Conservation (phyloP, 2,329 filamentous ascomycete genomes). For the Alternaria gaisen region DNA sequence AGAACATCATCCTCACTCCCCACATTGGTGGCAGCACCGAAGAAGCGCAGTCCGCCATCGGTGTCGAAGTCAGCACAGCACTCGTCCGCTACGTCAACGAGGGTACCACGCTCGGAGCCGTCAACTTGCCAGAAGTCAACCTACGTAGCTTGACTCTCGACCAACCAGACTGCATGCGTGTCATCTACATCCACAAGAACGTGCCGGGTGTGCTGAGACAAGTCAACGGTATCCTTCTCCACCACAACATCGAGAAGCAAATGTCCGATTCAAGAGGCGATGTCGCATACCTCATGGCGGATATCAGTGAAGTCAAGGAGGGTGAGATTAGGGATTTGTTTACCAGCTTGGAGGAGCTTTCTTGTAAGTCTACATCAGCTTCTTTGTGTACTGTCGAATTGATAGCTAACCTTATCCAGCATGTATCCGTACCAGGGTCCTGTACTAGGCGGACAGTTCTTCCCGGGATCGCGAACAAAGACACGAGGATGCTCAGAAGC, state of each 20-base stretch:
- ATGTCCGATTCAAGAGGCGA: constrained; percentile 96
- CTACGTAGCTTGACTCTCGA: constrained; percentile 90
- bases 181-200: constrained; percentile 97
- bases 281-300: constrained; percentile 95
- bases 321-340: constrained; percentile 86
- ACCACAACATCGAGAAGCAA: constrained; percentile 99
- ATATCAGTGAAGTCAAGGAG: constrained; percentile 86
- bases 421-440: constrained; percentile 59
- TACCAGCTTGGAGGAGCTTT: constrained; percentile 80
- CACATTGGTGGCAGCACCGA: constrained; percentile 98
- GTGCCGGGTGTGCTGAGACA: constrained; percentile 92
- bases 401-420: constrained; percentile 17
- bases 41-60: constrained; percentile 95
- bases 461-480: not conserved
- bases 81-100: constrained; percentile 96
- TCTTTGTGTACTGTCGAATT: not conserved
- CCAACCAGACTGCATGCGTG: constrained; percentile 86
- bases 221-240: constrained; percentile 92
- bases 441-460: constrained; percentile 48
- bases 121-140: constrained; percentile 95
- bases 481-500: not conserved
- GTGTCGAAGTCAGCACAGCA: constrained; percentile 87
- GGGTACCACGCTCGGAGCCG: constrained; percentile 87
- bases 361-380: constrained; percentile 66
- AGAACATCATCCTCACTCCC: constrained; percentile 93